Evolutionary conservation across 1,139 yeast genomes (phyloP).

Genomic region (Yamadazyma spencermartinsiae): DNA sequence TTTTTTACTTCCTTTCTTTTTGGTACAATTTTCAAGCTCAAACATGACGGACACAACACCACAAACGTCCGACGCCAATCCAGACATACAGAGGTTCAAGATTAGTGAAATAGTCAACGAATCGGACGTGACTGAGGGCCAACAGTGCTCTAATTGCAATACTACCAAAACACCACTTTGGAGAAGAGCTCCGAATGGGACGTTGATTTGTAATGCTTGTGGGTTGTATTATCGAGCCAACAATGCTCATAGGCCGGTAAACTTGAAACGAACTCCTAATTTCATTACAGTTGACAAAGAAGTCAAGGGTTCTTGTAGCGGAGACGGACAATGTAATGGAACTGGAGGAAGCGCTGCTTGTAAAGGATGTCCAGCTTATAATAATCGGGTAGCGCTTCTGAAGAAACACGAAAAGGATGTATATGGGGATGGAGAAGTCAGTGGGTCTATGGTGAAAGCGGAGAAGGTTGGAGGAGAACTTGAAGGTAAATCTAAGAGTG

Average conservation of each 20-base stretch:
- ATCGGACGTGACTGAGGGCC: conserved; percentile 30
- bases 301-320: conserved; percentile 69
- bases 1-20: too few relatives aligned
- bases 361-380: conserved; percentile 79
- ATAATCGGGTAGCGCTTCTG: conserved; percentile 58
- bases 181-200: conserved; percentile 69
- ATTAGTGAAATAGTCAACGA: conserved; percentile 8
- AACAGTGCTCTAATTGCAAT: conserved; percentile 64
- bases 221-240: conserved; percentile 60
- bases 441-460: not conserved
- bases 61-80: not conserved
- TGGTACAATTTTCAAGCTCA: not conserved
- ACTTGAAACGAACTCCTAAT: conserved; percentile 67
- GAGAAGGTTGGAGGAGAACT: not conserved
- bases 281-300: conserved; percentile 45
- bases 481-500: not conserved
- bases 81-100: not conserved
- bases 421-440: conserved; percentile 3
- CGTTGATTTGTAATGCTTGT: conserved; percentile 71
- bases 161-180: conserved; percentile 70
- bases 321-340: conserved; percentile 84
- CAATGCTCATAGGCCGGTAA: conserved; percentile 55
- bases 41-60: not conserved
- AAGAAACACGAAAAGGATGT: conserved; percentile 17
- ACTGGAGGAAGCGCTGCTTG: conserved; percentile 84